phyloP scores from a whole-genome alignment of 352 stramenopile genomes.

The Globisporangium barbulae region DNA sequence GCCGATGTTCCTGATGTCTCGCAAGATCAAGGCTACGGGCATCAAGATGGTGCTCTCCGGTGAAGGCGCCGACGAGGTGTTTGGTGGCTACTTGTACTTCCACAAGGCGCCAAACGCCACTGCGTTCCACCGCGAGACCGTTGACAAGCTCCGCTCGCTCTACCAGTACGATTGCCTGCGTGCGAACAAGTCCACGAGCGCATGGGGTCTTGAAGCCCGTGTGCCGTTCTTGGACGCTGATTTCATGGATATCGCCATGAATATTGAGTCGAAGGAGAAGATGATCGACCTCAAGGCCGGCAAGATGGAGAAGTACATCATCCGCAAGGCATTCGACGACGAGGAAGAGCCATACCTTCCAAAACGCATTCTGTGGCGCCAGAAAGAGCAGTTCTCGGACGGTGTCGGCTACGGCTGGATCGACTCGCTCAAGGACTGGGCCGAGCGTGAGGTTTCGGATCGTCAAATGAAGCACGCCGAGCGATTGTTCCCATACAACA shows the following conservation, averaged over 20 bases:
- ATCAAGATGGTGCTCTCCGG: constrained; percentile 99
- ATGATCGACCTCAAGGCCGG: constrained; percentile 92
- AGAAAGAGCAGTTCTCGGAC: constrained; percentile 99
- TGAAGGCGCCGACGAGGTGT: constrained; percentile 98
- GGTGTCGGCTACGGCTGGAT: constrained; percentile 99
- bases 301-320: constrained; percentile 99
- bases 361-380: constrained; percentile 97
- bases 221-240: constrained; percentile 98
- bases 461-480: constrained; percentile 93
- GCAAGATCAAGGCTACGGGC: constrained; percentile 99
- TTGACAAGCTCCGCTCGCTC: constrained; percentile 95
- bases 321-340: constrained; percentile 98
- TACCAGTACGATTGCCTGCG: constrained; percentile 99
- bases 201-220: constrained; percentile 97
- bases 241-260: constrained; percentile 98
- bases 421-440: constrained; percentile 95
- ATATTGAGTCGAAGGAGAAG: constrained; percentile 96
- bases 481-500: constrained; percentile 98
- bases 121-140: constrained; percentile 90
- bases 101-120: constrained; percentile 96
- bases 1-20: constrained; percentile 99
- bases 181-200: constrained; percentile 98
- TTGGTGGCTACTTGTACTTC: constrained; percentile 99
- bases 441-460: constrained; percentile 93
- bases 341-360: constrained; percentile 97